phyloP scores from a whole-genome alignment of 768 basidiomycete genomes.

The Boletus patriciae region DNA sequence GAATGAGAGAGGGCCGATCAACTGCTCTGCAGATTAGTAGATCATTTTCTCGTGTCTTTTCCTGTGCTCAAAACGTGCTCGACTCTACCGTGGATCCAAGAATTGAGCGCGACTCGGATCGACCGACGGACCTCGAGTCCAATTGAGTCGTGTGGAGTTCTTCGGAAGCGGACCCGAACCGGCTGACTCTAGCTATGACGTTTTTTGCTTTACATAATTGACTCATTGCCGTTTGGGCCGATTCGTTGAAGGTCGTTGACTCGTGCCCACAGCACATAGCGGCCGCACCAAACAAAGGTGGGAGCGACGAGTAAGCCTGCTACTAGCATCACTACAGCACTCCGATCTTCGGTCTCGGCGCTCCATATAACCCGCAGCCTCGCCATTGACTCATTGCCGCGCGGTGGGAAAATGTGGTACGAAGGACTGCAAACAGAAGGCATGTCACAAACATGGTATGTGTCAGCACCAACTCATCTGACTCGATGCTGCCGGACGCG shows the following conservation, averaged over 20 bases:
- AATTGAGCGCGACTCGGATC: no score
- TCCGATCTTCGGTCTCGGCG: neutral
- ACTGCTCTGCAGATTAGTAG: no score
- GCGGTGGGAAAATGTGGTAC: neutral
- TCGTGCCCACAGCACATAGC: no score
- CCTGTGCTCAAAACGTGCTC: neutral
- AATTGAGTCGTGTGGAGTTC: neutral
- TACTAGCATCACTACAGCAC: neutral
- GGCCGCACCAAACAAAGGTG: neutral
- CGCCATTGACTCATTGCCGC: neutral
- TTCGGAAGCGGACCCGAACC: neutral
- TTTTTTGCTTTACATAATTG: neutral
- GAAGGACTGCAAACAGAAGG: no score
- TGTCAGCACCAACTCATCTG: neutral
- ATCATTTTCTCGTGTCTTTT: neutral
- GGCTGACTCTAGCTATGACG: neutral
- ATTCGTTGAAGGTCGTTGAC: no score
- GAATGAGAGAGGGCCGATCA: no score
- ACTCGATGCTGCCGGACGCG: neutral
- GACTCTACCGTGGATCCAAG: neutral
- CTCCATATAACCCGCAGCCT: neutral
- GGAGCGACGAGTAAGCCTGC: neutral
- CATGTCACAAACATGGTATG: neutral
- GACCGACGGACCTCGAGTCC: neutral
- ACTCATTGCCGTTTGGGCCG: no score